Percentiles rank a stretch among this genome's conserved stretches.
phyloP scores from a whole-genome alignment of 495 filamentous ascomycete genomes.

The Aspergillus homomorphus region DNA sequence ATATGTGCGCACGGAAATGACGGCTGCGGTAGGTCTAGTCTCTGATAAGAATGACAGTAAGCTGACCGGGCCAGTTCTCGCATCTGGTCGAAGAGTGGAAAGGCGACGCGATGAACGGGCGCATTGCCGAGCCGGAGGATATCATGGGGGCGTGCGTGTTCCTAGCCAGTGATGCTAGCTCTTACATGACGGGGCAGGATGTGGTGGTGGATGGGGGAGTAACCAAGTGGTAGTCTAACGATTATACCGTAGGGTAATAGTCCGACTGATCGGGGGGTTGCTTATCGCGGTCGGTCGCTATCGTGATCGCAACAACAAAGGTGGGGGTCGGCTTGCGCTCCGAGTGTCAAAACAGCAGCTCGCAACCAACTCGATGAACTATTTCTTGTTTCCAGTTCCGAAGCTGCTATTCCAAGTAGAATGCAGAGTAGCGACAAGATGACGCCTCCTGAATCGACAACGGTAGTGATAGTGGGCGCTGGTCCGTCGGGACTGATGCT shows the following conservation, averaged over 20 bases:
- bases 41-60: not conserved
- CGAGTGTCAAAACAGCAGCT: not conserved
- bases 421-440: slow-evolving; percentile 1
- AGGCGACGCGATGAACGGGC: slow-evolving; percentile 65
- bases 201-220: slow-evolving; percentile 51
- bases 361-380: not conserved
- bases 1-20: slow-evolving; percentile 47
- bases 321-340: slow-evolving; percentile 1
- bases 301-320: not conserved
- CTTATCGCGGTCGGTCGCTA: not conserved
- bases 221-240: slow-evolving; percentile 26
- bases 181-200: slow-evolving; percentile 81
- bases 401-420: not conserved
- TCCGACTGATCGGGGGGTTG: not conserved
- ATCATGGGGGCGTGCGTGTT: slow-evolving; percentile 80
- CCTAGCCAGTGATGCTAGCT: slow-evolving; percentile 71
- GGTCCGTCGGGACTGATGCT: slow-evolving; percentile 71
- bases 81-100: slow-evolving; percentile 71
- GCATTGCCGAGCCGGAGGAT: slow-evolving; percentile 73
- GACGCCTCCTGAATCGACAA: slow-evolving; percentile 25
- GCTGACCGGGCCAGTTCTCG: slow-evolving; percentile 64
- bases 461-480: slow-evolving; percentile 67
- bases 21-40: slow-evolving; percentile 50
- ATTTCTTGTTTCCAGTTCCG: not conserved
- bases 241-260: not conserved